A percentile compares a stretch with the other conserved stretches of the same genome.
These are phyloP conservation scores for Sporisorium reilianum DNA, from an alignment of 1,284 basidiomycete species.

Conservation along the genomic window DNA sequence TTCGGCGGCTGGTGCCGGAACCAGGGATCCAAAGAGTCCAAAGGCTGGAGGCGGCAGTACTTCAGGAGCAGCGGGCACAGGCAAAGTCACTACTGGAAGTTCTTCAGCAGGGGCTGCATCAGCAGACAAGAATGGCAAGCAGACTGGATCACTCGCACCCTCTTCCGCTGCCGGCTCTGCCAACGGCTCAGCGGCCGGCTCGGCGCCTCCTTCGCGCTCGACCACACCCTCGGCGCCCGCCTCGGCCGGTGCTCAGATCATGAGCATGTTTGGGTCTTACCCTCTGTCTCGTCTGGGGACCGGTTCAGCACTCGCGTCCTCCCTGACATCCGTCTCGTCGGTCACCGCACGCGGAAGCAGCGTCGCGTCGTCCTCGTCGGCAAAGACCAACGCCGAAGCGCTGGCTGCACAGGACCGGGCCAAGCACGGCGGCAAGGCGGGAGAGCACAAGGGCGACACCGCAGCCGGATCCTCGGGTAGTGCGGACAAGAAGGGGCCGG, in stretches of 20 bases:
- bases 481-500: neutral
- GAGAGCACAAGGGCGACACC: slow-evolving; percentile 14
- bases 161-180: slow-evolving; percentile 13
- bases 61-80: neutral
- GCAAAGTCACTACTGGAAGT: neutral
- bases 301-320: slow-evolving; percentile 33
- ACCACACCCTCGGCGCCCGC: slow-evolving; percentile 40
- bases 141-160: slow-evolving; percentile 4
- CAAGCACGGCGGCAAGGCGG: slow-evolving; percentile 25
- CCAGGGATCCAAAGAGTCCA: slow-evolving; percentile 2
- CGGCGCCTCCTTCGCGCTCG: slow-evolving; percentile 34
- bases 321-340: slow-evolving; percentile 53
- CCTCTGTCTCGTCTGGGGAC: slow-evolving; percentile 58
- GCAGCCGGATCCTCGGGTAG: neutral
- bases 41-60: neutral
- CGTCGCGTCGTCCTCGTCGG: slow-evolving; percentile 34
- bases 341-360: slow-evolving; percentile 53
- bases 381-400: slow-evolving; percentile 45
- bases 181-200: slow-evolving; percentile 37
- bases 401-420: slow-evolving; percentile 34
- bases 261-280: slow-evolving; percentile 60
- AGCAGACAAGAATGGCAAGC: slow-evolving; percentile 15
- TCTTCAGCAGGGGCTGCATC: neutral
- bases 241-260: slow-evolving; percentile 48
- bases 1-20: neutral